Conservation (phyloP, 441 rosid species). For the Erysimum pusillum region DNA sequence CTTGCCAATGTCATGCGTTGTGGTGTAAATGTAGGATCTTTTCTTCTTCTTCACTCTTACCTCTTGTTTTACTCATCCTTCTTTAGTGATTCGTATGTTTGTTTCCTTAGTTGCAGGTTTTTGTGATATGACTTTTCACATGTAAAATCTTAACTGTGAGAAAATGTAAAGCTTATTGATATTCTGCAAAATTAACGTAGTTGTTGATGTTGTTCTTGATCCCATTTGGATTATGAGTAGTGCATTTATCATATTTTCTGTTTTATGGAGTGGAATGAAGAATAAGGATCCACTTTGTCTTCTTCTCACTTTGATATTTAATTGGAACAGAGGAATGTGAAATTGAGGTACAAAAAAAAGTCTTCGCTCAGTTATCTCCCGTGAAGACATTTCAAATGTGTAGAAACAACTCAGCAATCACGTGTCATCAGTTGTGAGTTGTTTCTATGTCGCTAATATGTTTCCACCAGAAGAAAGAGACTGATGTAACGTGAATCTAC, state of each 20-base stretch:
- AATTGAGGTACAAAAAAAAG: neutral
- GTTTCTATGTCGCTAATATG: slow-evolving; percentile 10
- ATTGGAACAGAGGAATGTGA: slow-evolving; percentile 28
- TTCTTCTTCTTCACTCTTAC: neutral
- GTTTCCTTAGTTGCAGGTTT: neutral
- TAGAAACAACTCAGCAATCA: slow-evolving; percentile 31
- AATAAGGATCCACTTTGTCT: slow-evolving; percentile 37
- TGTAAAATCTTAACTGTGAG: neutral
- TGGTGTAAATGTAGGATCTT: slow-evolving; percentile 31
- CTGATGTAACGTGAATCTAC: slow-evolving; percentile 8
- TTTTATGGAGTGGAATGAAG: slow-evolving; percentile 8
- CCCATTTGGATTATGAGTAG: neutral
- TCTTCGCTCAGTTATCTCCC: slow-evolving; percentile 14
- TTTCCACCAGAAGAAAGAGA: slow-evolving; percentile 1
- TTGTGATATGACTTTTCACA: neutral
- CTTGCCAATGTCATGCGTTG: slow-evolving; percentile 4
- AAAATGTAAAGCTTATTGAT: slow-evolving; percentile 5
- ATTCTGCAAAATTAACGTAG: neutral
- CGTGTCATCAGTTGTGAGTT: slow-evolving; percentile 28
- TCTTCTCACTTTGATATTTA: slow-evolving; percentile 25
- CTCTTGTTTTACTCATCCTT: neutral
- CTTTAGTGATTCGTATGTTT: neutral
- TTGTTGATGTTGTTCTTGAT: slow-evolving; percentile 15
- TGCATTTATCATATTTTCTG: slow-evolving; percentile 4
- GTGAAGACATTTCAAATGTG: slow-evolving; percentile 24